Evolutionary conservation across 2,329 filamentous ascomycete genomes (phyloP), one percentile per base, ranked within the genome.

Genomic region (Penicillium italicum): DNA sequence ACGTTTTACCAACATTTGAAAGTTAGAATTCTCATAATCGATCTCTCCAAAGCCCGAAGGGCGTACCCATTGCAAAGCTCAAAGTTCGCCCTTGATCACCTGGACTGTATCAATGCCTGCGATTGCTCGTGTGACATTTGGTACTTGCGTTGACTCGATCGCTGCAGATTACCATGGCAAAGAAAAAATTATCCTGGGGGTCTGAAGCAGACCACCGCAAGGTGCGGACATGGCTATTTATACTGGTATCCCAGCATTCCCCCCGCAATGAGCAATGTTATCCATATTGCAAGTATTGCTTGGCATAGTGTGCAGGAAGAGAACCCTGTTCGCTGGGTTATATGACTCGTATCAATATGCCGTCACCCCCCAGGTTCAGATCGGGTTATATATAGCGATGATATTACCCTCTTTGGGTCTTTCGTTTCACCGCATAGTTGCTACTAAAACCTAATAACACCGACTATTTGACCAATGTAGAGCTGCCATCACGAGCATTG

Each of bases 171-270:
- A 31, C 1, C 18, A 16, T 44, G 3, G 31, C 18, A 22, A 22
- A 16, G n/a, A 22, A 18, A 33, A 44, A 22, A 31, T 16, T 1
- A 30, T 30, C 6, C 41, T 22, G 12, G 1, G 30, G 22, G 18
- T 22, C 18, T 44, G n/a, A 33, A 22, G 28, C 16, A 44, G 28
- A 31, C 26, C 28, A 31, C 1, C 26, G 5, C 42, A 2, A 77
- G n/a, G 34, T 30, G 46, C 46, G 34, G 34, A 16, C 22, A 38
- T 5, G 33, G 5, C 34, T 38, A 48, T 38, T 48, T 48, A 48
- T 48, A 38, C 7, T 5, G 28, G 9, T 30, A 16, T 20, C 12
- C 33, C n/a, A 48, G n/a, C 22, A 38, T 16, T 18, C 3, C 11
- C 22, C 33, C 11, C 8, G 24, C 24, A 20, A 37, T 5, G 22